These are phyloP conservation scores for Nigrospora oryzae DNA, from an alignment of 2,329 filamentous ascomycete genomes.

Conservation along the genomic window DNA sequence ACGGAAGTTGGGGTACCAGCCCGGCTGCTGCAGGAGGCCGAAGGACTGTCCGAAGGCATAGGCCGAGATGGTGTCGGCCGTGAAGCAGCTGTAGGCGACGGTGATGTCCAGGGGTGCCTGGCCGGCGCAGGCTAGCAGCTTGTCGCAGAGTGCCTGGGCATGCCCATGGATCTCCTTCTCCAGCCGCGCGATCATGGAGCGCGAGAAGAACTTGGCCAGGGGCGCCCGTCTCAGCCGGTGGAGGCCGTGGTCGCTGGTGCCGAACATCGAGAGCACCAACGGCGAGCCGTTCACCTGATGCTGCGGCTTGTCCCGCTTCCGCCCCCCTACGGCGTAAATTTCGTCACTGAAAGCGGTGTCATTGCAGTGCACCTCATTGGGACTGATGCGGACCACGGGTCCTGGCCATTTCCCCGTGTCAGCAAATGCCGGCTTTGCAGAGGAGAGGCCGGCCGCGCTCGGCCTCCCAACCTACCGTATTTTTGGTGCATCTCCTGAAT, in stretches of 20 bases:
- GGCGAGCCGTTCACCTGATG: slow-evolving; percentile 1
- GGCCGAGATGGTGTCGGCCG: slow-evolving; percentile 25
- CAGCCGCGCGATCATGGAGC: slow-evolving; percentile 20
- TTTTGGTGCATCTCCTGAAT: slow-evolving; percentile 27
- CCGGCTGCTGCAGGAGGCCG: slow-evolving; percentile 16
- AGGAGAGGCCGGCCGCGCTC: no score
- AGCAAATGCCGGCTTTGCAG: no score
- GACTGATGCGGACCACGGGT: slow-evolving; percentile 2
- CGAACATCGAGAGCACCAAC: neutral
- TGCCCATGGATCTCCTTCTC: slow-evolving; percentile 10
- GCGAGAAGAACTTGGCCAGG: slow-evolving; percentile 17
- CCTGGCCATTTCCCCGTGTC: neutral
- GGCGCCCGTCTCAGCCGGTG: slow-evolving; percentile 14
- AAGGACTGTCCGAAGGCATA: slow-evolving; percentile 28
- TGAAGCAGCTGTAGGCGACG: slow-evolving; percentile 17
- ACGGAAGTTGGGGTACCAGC: slow-evolving; percentile 26
- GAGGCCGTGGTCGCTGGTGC: slow-evolving; percentile 13
- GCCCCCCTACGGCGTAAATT: slow-evolving; percentile 1
- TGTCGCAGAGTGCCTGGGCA: slow-evolving; percentile 9
- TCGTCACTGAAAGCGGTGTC: slow-evolving; percentile 1
- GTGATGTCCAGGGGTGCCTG: neutral
- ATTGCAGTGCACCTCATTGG: slow-evolving; percentile 2
- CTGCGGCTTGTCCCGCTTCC: slow-evolving; percentile 1
- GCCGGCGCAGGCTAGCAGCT: slow-evolving; percentile 15
- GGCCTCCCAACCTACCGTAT: slow-evolving; percentile 18